A percentile compares a stretch with the other conserved stretches of the same genome.
Conservation (phyloP, 2,329 filamentous ascomycete species). For the Trichoderma atrobrunneum region DNA sequence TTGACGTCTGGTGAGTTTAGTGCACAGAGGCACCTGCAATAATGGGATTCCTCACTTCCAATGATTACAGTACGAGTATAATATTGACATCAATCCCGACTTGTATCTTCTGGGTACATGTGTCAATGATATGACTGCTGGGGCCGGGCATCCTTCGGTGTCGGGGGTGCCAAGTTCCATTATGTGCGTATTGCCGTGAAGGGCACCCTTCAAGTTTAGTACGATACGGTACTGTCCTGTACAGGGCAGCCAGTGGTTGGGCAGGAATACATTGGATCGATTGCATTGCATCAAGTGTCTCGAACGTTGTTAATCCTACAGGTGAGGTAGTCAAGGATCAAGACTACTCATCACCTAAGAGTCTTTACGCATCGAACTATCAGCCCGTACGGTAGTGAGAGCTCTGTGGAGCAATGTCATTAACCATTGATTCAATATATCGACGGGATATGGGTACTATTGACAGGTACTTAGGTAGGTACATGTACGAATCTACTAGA, state of each 20-base stretch:
- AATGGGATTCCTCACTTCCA: not conserved
- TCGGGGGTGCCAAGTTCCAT: not conserved
- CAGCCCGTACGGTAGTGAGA: not conserved
- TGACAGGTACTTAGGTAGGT: not conserved
- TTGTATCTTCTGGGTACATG: not conserved
- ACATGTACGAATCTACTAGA: not conserved
- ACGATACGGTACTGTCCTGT: not conserved
- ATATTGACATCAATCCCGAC: too few species aligned
- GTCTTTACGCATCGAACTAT: too few species aligned
- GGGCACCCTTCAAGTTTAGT: not conserved
- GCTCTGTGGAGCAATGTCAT: not conserved
- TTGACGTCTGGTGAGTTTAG: not conserved
- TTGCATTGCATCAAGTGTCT: not conserved
- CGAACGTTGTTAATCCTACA: not conserved
- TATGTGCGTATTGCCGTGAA: not conserved
- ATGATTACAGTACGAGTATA: too few species aligned
- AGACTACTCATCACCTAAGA: not conserved
- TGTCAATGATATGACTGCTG: not conserved
- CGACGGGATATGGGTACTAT: not conserved
- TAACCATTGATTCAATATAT: not conserved
- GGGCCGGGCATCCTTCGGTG: not conserved
- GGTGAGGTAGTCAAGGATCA: not conserved
- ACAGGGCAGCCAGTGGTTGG: not conserved
- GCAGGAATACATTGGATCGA: not conserved
- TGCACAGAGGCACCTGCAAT: not conserved